phyloP scores from a whole-genome alignment of 768 basidiomycete species.

The Tylopilus subfusipes region DNA sequence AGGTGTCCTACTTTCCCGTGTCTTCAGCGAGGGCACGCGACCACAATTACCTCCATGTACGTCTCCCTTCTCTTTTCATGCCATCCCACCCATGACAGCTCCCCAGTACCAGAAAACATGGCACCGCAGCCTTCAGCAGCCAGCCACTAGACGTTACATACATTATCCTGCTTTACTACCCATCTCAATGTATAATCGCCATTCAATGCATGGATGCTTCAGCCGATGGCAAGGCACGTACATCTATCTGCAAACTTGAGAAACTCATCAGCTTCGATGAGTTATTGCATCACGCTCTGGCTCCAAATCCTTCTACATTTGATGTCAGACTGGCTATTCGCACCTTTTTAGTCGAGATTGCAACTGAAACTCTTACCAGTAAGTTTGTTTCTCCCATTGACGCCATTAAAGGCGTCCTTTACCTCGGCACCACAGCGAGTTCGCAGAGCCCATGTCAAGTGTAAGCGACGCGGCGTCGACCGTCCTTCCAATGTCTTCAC shows the following conservation, averaged over 20 bases:
- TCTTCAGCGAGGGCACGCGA: conserved; percentile 79
- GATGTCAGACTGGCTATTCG: conserved; percentile 5
- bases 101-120: conserved; percentile 53
- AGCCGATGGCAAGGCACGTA: conserved; percentile 27
- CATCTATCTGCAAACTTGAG: background rate
- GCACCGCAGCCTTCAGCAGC: conserved; percentile 45
- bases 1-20: conserved; percentile 85
- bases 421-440: background rate
- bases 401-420: background rate
- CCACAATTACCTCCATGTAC: conserved; percentile 77
- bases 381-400: background rate
- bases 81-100: conserved; percentile 2
- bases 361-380: conserved; percentile 4
- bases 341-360: conserved; percentile 5
- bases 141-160: conserved; percentile 49
- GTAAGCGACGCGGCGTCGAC: conserved; percentile 13
- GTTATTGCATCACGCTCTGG: background rate
- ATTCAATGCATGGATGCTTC: conserved; percentile 32
- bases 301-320: background rate
- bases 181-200: conserved; percentile 37
- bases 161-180: conserved; percentile 30
- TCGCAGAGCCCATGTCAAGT: conserved; percentile 15
- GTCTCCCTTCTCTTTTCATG: conserved; percentile 30
- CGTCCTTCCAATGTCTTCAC: conserved; percentile 14
- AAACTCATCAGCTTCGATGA: background rate